Percentiles rank a stretch among this genome's conserved stretches.
Evolutionary conservation across 176 grass and related monocot species (phyloP).

Genomic region (Rhipidocladum racemiflorum): DNA sequence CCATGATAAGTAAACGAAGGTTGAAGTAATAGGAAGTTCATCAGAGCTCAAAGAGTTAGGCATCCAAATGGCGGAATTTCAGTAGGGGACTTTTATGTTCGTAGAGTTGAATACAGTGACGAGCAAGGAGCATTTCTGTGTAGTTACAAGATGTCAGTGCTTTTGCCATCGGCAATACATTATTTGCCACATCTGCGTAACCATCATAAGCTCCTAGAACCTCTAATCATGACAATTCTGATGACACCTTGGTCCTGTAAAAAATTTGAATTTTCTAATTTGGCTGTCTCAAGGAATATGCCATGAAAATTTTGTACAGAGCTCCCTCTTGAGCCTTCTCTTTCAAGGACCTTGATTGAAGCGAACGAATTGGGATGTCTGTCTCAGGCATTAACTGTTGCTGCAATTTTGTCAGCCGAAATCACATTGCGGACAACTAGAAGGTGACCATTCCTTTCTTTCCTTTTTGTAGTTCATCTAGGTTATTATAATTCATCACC

Average conservation of each 20-base stretch:
- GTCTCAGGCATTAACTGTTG: constrained; percentile 89
- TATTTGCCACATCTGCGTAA: not conserved
- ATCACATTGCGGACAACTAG: constrained; percentile 62
- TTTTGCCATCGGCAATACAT: not conserved
- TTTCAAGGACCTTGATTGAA: constrained; percentile 91
- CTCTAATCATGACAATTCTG: not conserved
- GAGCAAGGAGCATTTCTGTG: not conserved
- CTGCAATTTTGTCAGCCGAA: constrained; percentile 85
- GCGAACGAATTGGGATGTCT: constrained; percentile 83
- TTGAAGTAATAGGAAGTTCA: not conserved
- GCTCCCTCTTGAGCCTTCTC: constrained; percentile 88
- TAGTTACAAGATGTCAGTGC: not conserved
- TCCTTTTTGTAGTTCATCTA: constrained; percentile 9
- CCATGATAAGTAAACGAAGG: not conserved
- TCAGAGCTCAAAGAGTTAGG: not conserved
- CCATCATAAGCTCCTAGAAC: not conserved
- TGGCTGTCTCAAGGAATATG: constrained; percentile 1
- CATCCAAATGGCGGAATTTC: not conserved
- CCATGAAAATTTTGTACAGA: constrained; percentile 48
- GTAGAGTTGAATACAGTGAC: not conserved
- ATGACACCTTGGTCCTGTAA: not conserved
- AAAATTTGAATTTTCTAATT: constrained; percentile 16
- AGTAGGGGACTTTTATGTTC: not conserved
- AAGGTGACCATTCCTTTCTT: constrained; percentile 26
- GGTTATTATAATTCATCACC: not conserved